Evolutionary conservation across 805 yeast species (phyloP), one percentile per base, ranked within the genome.

Genomic region (Yamadazyma phyllophila): DNA sequence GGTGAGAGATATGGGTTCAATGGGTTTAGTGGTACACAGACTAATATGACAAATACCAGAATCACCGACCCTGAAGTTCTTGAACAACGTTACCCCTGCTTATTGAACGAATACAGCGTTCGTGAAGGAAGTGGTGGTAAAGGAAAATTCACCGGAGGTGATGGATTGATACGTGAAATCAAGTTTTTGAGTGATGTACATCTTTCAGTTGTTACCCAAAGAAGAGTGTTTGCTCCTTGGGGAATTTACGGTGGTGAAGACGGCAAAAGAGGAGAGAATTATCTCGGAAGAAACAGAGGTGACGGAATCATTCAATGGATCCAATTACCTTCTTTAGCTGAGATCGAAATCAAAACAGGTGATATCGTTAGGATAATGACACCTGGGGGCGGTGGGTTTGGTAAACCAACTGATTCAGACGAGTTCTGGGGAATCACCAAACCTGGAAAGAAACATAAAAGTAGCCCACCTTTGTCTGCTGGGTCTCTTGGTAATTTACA

Each of bases 301-400:
- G 30, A 51, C 30, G 54, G 52, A 10, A 20, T 45, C 10, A 49
- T 53, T 20, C 56, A 53, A 39, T 55, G 59, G 59, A 55, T 53
- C 24, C 50, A 47, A 37, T 40, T 76, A 27, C 80, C 74, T 49
- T 70, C 87, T 20, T 90, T 91, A 5, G 92, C 92, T 14, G 85
- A 84, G 62, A 50, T 85, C 2, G 55, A 66, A 11, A 73, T 80
- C 45, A 54, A 66, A n/a, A 60, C 73, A 6, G 94, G 94, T 6
- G 96, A 88, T 56, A 69, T 86, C 39, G 61, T 88, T 32, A 63
- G 83, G 8, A 79, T 88, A 32, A 62, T 71, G 56, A 85, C 95
- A 0, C 95, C 96, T 2, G 96, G 96, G 32, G 96, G 94, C 24
- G 96, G 92, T 39, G 96, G 90, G 0, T 87, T 74, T 62, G 95